These are phyloP conservation scores for Cryptococcus sp. DNA, from an alignment of 1,284 basidiomycete species.

Conservation along the genomic window DNA sequence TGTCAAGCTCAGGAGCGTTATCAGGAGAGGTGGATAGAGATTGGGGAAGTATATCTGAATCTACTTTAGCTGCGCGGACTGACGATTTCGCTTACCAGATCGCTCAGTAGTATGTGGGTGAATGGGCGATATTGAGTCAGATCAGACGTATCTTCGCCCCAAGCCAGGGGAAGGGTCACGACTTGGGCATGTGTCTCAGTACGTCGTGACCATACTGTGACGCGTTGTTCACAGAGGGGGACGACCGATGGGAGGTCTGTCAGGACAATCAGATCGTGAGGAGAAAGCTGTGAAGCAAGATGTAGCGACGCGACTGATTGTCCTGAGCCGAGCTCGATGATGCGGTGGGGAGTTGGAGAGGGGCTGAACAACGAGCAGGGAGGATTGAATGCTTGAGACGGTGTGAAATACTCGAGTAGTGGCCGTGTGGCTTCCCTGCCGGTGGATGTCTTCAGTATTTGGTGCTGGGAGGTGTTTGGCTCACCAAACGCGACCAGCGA, in stretches of 20 bases:
- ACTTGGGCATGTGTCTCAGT: slow-evolving; percentile 22
- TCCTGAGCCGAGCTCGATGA: slow-evolving; percentile 50
- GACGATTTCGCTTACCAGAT: slow-evolving; percentile 39
- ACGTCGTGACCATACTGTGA: slow-evolving; percentile 22
- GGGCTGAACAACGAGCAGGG: slow-evolving; percentile 38
- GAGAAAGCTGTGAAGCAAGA: slow-evolving; percentile 32
- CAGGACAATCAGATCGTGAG: slow-evolving; percentile 34
- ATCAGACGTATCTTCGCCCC: slow-evolving; percentile 34
- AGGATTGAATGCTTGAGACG: slow-evolving; percentile 31
- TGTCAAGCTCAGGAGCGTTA: slow-evolving; percentile 44
- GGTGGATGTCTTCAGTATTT: not conserved
- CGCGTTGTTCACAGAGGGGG: slow-evolving; percentile 38
- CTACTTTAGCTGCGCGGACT: slow-evolving; percentile 2
- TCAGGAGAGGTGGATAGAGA: slow-evolving; percentile 45
- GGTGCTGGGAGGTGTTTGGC: slow-evolving; percentile 5
- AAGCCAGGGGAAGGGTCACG: slow-evolving; percentile 35
- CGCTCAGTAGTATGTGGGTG: slow-evolving; percentile 49
- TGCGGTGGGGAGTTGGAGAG: slow-evolving; percentile 11
- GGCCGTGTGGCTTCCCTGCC: slow-evolving; percentile 46
- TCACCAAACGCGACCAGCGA: slow-evolving; percentile 50
- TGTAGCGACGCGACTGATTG: slow-evolving; percentile 48
- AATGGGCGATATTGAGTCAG: slow-evolving; percentile 25
- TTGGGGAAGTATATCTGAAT: slow-evolving; percentile 51
- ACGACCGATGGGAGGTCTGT: slow-evolving; percentile 50
- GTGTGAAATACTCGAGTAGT: slow-evolving; percentile 46